A percentile compares a stretch with the other conserved stretches of the same genome.
These are phyloP conservation scores for Halteria grandinella DNA, from an alignment of 73 alveolate genomes.

Conservation along the genomic window DNA sequence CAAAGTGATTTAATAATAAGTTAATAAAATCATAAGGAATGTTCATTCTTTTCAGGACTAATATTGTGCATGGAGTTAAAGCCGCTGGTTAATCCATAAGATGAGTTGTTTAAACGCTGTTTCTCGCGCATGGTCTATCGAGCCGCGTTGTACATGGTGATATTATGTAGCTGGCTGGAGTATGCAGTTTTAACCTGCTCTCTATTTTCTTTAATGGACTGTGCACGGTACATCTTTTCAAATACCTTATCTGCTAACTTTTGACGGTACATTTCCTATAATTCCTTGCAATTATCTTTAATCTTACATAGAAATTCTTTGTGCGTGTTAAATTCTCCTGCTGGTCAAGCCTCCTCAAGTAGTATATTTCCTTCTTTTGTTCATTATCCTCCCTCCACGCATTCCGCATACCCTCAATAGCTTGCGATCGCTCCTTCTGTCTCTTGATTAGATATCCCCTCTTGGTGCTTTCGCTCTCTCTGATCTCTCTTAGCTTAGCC, in stretches of 20 bases:
- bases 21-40: no score
- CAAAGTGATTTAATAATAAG: no score
- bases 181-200: conserved; percentile 12
- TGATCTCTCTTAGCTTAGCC: no score
- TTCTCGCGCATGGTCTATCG: no score
- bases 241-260: conserved; percentile 12
- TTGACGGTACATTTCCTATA: conserved; percentile 17
- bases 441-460: conserved; percentile 4
- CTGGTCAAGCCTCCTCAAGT: conserved; percentile 13
- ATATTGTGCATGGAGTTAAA: no score
- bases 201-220: background rate
- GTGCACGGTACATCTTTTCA: conserved; percentile 36
- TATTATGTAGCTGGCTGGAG: no score
- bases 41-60: no score
- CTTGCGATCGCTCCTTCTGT: conserved; percentile 5
- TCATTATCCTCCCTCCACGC: conserved; percentile 35
- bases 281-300: background rate
- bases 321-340: conserved; percentile 30
- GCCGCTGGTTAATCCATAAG: no score
- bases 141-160: no score
- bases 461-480: no score
- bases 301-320: conserved; percentile 36
- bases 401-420: conserved; percentile 5
- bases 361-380: conserved; percentile 16
- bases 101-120: no score